Percentiles rank a stretch among this genome's conserved stretches.
Conservation (phyloP, 202 grass and related monocot species). For the Panicum virgatum region DNA sequence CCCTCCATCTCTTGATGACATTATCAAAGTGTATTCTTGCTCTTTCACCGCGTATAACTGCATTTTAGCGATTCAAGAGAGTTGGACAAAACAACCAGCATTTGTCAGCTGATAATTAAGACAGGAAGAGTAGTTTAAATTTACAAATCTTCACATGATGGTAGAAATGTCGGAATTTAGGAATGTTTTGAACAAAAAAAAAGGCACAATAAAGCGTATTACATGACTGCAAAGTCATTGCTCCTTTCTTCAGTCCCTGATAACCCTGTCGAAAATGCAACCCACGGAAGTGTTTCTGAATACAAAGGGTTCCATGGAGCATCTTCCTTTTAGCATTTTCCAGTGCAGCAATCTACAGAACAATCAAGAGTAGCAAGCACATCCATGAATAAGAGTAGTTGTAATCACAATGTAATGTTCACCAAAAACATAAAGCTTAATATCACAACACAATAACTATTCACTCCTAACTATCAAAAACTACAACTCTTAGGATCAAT, state of each 20-base stretch:
- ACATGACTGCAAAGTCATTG: constrained; percentile 84
- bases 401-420: neutral
- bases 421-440: neutral
- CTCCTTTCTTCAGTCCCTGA: constrained; percentile 66
- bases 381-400: constrained; percentile 17
- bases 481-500: neutral
- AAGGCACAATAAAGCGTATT: constrained; percentile 38
- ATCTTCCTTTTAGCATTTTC: constrained; percentile 70
- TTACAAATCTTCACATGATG: neutral
- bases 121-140: neutral
- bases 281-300: constrained; percentile 79
- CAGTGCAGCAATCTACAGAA: constrained; percentile 68
- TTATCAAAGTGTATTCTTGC: constrained; percentile 55
- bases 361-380: constrained; percentile 43
- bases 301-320: constrained; percentile 51
- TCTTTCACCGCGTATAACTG: constrained; percentile 84
- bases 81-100: constrained; percentile 18
- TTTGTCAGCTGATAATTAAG: constrained; percentile 22
- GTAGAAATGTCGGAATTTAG: neutral
- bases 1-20: constrained; percentile 73
- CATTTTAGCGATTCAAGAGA: neutral
- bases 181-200: constrained; percentile 15
- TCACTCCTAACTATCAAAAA: neutral
- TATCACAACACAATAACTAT: neutral
- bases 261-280: constrained; percentile 51